These are phyloP conservation scores for Syzygium syzygioides DNA, from an alignment of 441 rosid genomes.

Conservation along the genomic window DNA sequence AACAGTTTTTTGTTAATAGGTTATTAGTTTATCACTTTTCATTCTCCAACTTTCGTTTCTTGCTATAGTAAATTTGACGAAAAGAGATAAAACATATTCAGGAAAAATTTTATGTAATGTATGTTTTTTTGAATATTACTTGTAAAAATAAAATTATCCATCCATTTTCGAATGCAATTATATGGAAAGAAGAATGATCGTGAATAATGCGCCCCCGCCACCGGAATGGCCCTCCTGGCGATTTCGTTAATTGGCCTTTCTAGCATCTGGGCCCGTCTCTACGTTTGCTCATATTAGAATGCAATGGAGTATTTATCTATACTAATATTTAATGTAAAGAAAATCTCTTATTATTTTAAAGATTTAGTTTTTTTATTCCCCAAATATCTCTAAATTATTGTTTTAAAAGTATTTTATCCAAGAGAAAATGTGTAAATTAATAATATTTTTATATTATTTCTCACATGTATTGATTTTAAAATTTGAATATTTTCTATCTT, in stretches of 20 bases:
- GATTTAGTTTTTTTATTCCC: background rate
- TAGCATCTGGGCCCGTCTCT: background rate
- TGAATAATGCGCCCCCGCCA: background rate
- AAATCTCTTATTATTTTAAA: background rate
- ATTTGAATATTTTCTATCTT: too few species aligned
- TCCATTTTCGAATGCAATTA: background rate
- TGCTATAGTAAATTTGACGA: background rate
- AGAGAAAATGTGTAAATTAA: background rate
- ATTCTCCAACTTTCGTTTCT: background rate
- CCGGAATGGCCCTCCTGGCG: background rate
- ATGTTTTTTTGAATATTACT: too few species aligned
- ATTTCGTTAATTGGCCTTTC: background rate
- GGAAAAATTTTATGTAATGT: too few species aligned
- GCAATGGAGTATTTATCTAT: too few species aligned
- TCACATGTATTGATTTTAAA: too few species aligned
- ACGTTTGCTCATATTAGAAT: too few species aligned
- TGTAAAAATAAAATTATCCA: background rate
- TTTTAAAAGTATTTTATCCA: background rate
- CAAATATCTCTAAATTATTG: background rate
- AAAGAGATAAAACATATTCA: too few species aligned
- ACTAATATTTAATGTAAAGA: background rate
- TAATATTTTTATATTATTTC: background rate
- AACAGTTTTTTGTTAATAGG: too few species aligned
- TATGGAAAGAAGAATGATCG: background rate
- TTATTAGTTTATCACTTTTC: too few species aligned